These are phyloP conservation scores for Biscogniauxia sp. DNA, from an alignment of 2,329 filamentous ascomycete genomes.

Conservation along the genomic window DNA sequence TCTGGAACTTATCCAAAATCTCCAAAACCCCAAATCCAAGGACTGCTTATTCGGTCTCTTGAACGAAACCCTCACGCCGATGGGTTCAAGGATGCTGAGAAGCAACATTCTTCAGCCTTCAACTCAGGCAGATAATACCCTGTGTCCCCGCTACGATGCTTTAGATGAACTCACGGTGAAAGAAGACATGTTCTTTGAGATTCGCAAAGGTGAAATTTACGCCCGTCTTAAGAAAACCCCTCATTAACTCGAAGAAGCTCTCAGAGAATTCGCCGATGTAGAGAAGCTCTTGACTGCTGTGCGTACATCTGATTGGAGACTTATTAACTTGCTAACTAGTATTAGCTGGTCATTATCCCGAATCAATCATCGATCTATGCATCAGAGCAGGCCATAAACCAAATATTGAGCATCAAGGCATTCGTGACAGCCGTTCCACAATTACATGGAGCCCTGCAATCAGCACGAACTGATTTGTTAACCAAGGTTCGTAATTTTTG, in stretches of 20 bases:
- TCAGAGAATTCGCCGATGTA: conserved; percentile 74
- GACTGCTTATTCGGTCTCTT: conserved; percentile 82
- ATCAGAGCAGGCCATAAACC: conserved; percentile 79
- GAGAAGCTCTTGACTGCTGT: conserved; percentile 79
- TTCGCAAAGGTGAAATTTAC: conserved; percentile 60
- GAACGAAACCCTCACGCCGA: conserved; percentile 81
- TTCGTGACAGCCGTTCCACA: conserved; percentile 69
- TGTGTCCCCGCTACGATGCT: conserved; percentile 74
- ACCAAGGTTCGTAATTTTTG: conserved; percentile 69
- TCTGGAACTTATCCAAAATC: conserved; percentile 86
- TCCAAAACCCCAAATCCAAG: conserved; percentile 73
- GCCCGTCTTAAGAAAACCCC: background rate
- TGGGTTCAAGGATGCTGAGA: conserved; percentile 80
- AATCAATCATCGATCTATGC: conserved; percentile 62
- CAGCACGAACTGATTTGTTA: conserved; percentile 64
- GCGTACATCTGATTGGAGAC: background rate
- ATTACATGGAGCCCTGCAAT: conserved; percentile 65
- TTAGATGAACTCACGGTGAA: conserved; percentile 77
- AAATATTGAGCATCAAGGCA: conserved; percentile 81
- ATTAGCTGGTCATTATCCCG: conserved; percentile 73
- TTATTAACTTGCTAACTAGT: conserved; percentile 15
- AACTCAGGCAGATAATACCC: conserved; percentile 62
- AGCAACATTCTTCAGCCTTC: conserved; percentile 88
- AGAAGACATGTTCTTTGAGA: conserved; percentile 79
- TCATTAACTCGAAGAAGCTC: conserved; percentile 44